phyloP scores from a whole-genome alignment of 2,329 filamentous ascomycete species.

The Exophiala viscosa region DNA sequence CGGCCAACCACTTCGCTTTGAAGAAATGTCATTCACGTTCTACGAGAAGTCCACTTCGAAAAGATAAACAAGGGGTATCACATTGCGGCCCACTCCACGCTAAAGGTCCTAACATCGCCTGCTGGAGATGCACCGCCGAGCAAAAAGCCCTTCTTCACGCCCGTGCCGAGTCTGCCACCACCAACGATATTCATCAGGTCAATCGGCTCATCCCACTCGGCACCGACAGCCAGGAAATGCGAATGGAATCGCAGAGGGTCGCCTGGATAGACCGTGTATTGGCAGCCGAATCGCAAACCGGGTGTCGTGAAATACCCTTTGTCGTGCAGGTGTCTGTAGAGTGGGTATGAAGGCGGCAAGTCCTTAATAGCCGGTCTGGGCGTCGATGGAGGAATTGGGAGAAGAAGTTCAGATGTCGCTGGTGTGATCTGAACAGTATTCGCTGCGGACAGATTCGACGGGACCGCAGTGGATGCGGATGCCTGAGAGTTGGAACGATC shows the following conservation, averaged over 20 bases:
- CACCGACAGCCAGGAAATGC: constrained; percentile 82
- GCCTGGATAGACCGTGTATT: constrained; percentile 92
- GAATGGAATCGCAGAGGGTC: constrained; percentile 93
- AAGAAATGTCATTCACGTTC: too few relatives aligned
- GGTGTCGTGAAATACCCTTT: constrained; percentile 84
- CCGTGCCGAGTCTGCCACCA: constrained; percentile 82
- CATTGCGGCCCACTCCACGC: constrained; percentile 92
- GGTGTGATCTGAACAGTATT: constrained; percentile 42
- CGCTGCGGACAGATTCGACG: constrained; percentile 1
- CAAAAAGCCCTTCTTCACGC: constrained; percentile 92
- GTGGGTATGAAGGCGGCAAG: constrained; percentile 58
- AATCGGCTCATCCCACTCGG: constrained; percentile 84
- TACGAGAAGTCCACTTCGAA: too few relatives aligned
- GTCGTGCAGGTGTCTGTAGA: constrained; percentile 76
- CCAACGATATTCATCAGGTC: constrained; percentile 79
- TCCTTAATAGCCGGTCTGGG: constrained; percentile 31
- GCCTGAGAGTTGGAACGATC: not conserved
- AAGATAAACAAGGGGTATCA: constrained; percentile 42
- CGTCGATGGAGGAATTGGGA: constrained; percentile 34
- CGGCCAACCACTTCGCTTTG: too few relatives aligned
- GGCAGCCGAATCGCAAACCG: constrained; percentile 87
- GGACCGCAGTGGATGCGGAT: constrained; percentile 3
- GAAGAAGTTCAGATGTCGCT: constrained; percentile 47
- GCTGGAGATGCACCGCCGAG: constrained; percentile 60
- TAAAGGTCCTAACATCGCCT: constrained; percentile 64